Conservation (phyloP, 192 early-diverging fungal species). For the Powellomyces hirtus region DNA sequence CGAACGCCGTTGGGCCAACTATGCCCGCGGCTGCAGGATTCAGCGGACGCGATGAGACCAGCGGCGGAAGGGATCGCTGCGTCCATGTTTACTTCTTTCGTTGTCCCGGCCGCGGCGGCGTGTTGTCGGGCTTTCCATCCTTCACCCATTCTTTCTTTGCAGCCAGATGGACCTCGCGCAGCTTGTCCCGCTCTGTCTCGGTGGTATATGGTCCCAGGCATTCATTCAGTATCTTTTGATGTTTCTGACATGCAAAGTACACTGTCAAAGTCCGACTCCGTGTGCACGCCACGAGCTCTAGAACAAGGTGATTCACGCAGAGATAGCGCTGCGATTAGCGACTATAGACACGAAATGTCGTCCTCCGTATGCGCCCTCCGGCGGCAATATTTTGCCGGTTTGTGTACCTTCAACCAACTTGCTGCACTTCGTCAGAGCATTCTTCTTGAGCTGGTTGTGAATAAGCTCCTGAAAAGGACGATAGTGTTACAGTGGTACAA, state of each 20-base stretch:
- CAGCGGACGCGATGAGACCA: no score
- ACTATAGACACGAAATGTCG: not conserved
- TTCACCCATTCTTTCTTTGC: slow-evolving; percentile 14
- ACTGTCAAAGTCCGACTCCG: slow-evolving; percentile 27
- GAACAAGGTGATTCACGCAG: not conserved
- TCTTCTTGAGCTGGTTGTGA: slow-evolving; percentile 28
- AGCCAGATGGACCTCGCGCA: slow-evolving; percentile 10
- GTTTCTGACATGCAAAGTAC: slow-evolving; percentile 22
- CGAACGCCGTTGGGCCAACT: no score
- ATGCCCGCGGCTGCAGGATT: no score
- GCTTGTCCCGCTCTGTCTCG: slow-evolving; percentile 21
- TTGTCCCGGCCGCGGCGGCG: not conserved
- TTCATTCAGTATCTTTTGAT: slow-evolving; percentile 24
- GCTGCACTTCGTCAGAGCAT: slow-evolving; percentile 26
- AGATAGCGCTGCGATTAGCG: not conserved
- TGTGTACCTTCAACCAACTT: slow-evolving; percentile 15
- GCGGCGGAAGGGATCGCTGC: no score
- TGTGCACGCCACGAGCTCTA: slow-evolving; percentile 28
- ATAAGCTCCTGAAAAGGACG: slow-evolving; percentile 19
- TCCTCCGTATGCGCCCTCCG: not conserved
- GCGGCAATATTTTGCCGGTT: not conserved
- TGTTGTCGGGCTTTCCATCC: not conserved
- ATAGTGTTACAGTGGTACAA: not conserved
- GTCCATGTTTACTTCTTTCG: no score
- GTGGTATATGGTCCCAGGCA: slow-evolving; percentile 36